phyloP scores from a whole-genome alignment of 2,329 filamentous ascomycete species.

The Tolypocladium album region DNA sequence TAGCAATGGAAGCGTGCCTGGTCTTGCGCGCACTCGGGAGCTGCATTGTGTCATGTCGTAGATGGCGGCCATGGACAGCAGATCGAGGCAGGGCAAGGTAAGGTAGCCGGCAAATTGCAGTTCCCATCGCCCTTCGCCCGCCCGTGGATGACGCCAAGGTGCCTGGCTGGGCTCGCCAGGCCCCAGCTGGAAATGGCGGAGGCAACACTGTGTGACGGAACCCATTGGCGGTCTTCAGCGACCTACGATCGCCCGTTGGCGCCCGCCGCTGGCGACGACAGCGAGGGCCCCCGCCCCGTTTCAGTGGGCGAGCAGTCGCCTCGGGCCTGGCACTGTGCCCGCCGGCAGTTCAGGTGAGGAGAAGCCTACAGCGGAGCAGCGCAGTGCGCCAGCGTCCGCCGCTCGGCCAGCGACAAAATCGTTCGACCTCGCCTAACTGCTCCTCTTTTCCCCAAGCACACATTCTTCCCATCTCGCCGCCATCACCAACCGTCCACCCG shows the following conservation, averaged over 20 bases:
- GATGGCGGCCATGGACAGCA: neutral
- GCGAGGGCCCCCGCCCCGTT: neutral
- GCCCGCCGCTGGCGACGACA: neutral
- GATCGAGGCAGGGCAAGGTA: too few species aligned
- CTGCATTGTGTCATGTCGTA: neutral
- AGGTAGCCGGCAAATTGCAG: neutral
- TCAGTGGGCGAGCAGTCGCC: neutral
- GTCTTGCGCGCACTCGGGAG: neutral
- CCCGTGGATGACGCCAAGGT: neutral
- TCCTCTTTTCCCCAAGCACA: conserved; percentile 35
- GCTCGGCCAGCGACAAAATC: conserved; percentile 26
- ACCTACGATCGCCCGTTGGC: neutral
- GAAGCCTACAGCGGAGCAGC: neutral
- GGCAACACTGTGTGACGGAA: neutral
- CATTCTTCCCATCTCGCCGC: conserved; percentile 23
- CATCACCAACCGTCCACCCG: conserved; percentile 22
- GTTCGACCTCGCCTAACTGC: conserved; percentile 24
- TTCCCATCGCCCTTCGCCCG: neutral
- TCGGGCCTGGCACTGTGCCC: neutral
- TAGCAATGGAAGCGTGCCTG: neutral
- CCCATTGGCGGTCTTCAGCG: neutral
- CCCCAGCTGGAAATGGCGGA: neutral
- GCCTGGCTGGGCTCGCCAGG: neutral
- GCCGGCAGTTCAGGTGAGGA: neutral
- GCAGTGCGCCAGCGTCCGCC: neutral